Base-by-base conservation (phyloP, 352 stramenopile species). In the Globisporangium solare region DNA sequence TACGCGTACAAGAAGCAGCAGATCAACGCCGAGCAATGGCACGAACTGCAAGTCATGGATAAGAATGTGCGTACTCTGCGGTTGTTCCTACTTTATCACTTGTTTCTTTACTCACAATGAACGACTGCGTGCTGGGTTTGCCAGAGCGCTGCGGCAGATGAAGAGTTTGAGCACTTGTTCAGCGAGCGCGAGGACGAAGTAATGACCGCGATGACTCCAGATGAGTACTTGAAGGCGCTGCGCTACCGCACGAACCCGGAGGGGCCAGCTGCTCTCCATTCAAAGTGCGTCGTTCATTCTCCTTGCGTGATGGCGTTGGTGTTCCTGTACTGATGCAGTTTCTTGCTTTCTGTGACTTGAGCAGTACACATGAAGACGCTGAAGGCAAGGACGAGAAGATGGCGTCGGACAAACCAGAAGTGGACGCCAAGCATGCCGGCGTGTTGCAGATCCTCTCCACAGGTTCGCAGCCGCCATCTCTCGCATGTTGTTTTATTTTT, bases 1-100 rank as follows among this genome's bases (percentile, higher is more conserved):
- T 94, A 85, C 63, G 82, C 79, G 37, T 91, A 86, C 72, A 88
- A 87, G 63, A 88, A 89, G 55, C 74, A 90, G 56, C 76, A 90
- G 55, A 86, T 92, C 62, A 83, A 89, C 42, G 76, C 79, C 2
- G 83, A 94, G 59, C 73, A 79, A 43, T 94, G 83, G 83, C 73
- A 74, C 13, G 79, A 91, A 54, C 72, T 94, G 17, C 71, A 79
- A 22, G 79, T 94, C 31, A 68, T 83, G 55, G 70, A 86, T 53
- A 83, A 87, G 53, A 82, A 68, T 37, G 79, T 92, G 75, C 58
- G 76, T 17, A 12, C 10, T 7, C 2, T 74, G 3, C 1, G 4
- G 20, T 21, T 2, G 15, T 18, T n/a, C 54, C n/a, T 20, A 6
- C 20, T 13, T 58, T 11, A 22, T 27, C 24, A 27, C 24, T 27